Evolutionary conservation across 2,329 filamentous ascomycete species (phyloP), one percentile per base, ranked within the genome.

Genomic region (Dryadomyces quercivorus): DNA sequence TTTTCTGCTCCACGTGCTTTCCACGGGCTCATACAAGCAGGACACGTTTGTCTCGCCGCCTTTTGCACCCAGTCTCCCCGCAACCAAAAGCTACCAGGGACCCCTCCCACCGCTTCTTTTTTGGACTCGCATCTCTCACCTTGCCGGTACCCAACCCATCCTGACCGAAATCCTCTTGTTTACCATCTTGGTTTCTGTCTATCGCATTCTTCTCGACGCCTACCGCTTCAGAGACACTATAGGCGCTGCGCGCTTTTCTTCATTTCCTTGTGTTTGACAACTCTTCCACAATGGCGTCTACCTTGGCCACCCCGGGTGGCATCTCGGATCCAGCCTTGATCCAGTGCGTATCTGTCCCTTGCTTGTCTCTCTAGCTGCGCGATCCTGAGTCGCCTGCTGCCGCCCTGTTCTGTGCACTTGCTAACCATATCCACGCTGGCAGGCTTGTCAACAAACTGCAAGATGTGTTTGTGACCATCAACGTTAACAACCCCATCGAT

Each of bases 401-500:
- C 6, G 22, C 18, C 40, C 18, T 49, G 12, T 40, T n/a, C 13
- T 43, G n/a, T 13, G 18, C 21, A 10, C 15, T 50, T 49, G 26
- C 49, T 54, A 34, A 51, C 53, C 15, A 6, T n/a, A 12, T 43
- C 38, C 26, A 7, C 38, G 4, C 8, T 8, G 4, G 20, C 57
- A 85, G 81, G 66, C 86, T 97, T 63, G 93, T 98, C 69, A 98
- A 98, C 78, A 97, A 95, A 77, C 84, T 98, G 50, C 93, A 98
- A 70, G 93, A 98, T 88, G 93, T 98, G 63, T 98, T 98, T 69
- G 86, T 92, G 59, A 97, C 93, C 45, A 93, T 98, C 63, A 93
- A 93, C 63, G 93, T 97, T 66, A 93, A 95, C 81, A 98, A 98
- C 73, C 93, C 93, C 59, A 98, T 98, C 77, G 93, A 98, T 75